Evolutionary conservation across 306 rosid species (phyloP), one percentile per base, ranked within the genome.

Genomic region (Glycyrrhiza uralensis): DNA sequence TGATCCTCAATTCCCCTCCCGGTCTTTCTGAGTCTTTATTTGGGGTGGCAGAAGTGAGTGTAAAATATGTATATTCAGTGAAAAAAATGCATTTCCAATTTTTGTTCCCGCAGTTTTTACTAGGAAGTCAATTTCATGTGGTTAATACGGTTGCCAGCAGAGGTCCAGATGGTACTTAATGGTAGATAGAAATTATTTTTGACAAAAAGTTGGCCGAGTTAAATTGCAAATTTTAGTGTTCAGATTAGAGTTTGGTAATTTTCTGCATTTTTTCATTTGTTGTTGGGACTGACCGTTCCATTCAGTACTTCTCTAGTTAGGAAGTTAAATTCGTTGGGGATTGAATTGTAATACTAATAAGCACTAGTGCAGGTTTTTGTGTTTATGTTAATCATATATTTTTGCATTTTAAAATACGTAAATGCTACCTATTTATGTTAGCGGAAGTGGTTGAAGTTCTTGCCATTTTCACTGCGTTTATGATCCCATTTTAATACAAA

Each of bases 181-280:
- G 83, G 71, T 74, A 52, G 69, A 56, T 76, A 79, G 80, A 77
- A 82, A 68, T 41, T 80, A 42, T 71, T 68, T 69, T 69, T 20
- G 61, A 72, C 83, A 74, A 66, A 82, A 82, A 14, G 72, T 66
- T 81, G 41, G 84, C 76, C 12, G 66, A 70, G 88, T 86, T 80
- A 83, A 76, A 80, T 58, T 79, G 86, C 86, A 77, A 80, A 74
- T 90, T 67, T 84, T 83, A 84, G 81, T 65, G 73, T 75, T 84
- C 86, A 82, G 88, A 83, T 81, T 76, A 84, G 73, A 58, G 83
- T 79, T 72, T 62, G 72, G 57, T 69, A 19, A 66, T 76, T 69
- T 61, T 83, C 45, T 45, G 60, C 55, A 69, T 54, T 82, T 81
- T 72, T 69, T 85, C 87, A 77, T 79, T 75, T 81, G 45, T 65